phyloP scores from a whole-genome alignment of 2,329 filamentous ascomycete species.

The Lachnellula suecica region DNA sequence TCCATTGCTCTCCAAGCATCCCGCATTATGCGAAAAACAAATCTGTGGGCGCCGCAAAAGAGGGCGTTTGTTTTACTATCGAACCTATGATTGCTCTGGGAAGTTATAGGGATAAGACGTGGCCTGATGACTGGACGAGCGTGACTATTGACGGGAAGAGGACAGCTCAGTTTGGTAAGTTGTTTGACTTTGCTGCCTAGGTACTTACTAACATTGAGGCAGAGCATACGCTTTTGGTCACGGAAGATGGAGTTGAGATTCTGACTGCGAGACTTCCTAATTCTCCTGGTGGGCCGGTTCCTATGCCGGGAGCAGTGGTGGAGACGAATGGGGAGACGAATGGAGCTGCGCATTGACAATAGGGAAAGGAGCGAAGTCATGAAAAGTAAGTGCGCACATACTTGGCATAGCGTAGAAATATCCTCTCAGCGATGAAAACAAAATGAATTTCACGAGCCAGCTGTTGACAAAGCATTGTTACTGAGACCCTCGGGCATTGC shows the following conservation, averaged over 20 bases:
- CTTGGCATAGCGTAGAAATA: not conserved
- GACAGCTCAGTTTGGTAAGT: constrained; percentile 88
- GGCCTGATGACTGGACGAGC: constrained; percentile 99
- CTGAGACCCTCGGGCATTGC: no score
- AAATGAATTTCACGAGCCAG: not conserved
- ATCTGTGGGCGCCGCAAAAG: constrained; percentile 88
- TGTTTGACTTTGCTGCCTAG: not conserved
- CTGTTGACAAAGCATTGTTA: no score
- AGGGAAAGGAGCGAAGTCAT: no score
- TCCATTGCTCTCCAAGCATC: constrained; percentile 91
- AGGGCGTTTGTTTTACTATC: constrained; percentile 98
- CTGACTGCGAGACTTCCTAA: constrained; percentile 63
- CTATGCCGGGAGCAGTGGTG: constrained; percentile 46
- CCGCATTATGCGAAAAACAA: constrained; percentile 99
- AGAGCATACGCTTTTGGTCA: constrained; percentile 84
- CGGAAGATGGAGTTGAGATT: constrained; percentile 78
- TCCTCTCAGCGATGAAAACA: not conserved
- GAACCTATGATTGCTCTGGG: constrained; percentile 97
- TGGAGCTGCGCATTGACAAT: constrained; percentile 14
- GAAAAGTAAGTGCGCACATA: not conserved
- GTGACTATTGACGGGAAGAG: constrained; percentile 85
- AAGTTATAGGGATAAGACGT: constrained; percentile 88
- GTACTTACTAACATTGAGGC: constrained; percentile 17
- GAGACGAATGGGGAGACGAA: constrained; percentile 19
- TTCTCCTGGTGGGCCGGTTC: constrained; percentile 73